Conservation (phyloP, 768 basidiomycete species). For the Russula ochroleuca region DNA sequence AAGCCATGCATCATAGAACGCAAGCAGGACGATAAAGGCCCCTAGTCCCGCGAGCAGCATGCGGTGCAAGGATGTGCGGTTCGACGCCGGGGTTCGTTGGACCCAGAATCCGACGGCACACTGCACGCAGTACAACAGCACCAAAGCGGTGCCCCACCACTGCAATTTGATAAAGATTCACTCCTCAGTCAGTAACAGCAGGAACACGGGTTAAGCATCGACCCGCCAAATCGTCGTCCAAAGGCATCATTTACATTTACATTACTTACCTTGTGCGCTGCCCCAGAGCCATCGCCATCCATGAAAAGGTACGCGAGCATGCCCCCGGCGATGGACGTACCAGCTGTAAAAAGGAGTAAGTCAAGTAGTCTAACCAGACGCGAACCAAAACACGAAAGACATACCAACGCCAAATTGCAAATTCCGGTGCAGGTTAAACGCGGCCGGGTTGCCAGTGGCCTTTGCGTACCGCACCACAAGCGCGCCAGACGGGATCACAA, state of each 20-base stretch:
- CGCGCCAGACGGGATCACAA: slow-evolving; percentile 55
- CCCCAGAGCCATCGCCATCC: background rate
- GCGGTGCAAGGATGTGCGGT: slow-evolving; percentile 1
- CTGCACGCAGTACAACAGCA: slow-evolving; percentile 9
- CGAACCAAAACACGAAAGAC: background rate
- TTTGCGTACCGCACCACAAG: slow-evolving; percentile 52
- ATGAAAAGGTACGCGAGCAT: slow-evolving; percentile 18
- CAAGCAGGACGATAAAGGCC: slow-evolving; percentile 1
- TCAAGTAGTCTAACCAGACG: background rate
- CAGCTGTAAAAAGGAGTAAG: background rate
- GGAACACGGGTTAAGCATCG: background rate
- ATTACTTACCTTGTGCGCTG: slow-evolving; percentile 9
- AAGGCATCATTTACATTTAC: background rate
- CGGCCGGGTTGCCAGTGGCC: slow-evolving; percentile 39
- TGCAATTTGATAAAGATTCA: background rate
- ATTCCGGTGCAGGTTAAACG: slow-evolving; percentile 49
- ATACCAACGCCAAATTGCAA: slow-evolving; percentile 26
- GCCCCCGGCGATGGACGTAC: slow-evolving; percentile 5
- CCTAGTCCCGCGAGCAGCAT: slow-evolving; percentile 11
- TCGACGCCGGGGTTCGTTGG: background rate
- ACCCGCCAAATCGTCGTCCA: background rate
- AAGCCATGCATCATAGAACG: slow-evolving; percentile 14
- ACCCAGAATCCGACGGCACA: slow-evolving; percentile 12
- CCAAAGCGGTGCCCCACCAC: slow-evolving; percentile 6
- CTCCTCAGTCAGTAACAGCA: background rate